Conservation (phyloP, 371 early-diverging fungal genomes). For the Apophysomyces variabilis region DNA sequence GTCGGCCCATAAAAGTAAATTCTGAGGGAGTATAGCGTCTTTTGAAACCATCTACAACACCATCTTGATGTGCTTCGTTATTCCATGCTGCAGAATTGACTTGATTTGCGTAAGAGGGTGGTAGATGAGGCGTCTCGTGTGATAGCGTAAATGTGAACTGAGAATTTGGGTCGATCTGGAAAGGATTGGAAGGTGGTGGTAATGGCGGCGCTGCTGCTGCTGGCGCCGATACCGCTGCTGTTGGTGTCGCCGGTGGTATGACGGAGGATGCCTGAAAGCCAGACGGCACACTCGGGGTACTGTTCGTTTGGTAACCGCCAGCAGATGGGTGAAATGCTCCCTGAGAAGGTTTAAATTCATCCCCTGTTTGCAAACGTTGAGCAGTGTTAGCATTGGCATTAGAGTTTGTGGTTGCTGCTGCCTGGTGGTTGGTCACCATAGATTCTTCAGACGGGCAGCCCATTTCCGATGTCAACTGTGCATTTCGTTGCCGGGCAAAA, state of each 20-base stretch:
- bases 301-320: not conserved
- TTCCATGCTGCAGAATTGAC: slow-evolving; percentile 17
- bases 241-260: slow-evolving; percentile 11
- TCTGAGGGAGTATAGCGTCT: slow-evolving; percentile 34
- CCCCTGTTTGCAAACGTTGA: slow-evolving; percentile 19
- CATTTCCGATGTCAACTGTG: slow-evolving; percentile 49
- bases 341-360: not conserved
- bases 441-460: slow-evolving; percentile 12
- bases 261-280: not conserved
- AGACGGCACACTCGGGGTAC: not conserved
- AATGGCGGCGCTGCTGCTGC: not conserved
- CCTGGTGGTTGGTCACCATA: not conserved
- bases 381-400: slow-evolving; percentile 9
- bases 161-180: slow-evolving; percentile 50
- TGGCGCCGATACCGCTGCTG: slow-evolving; percentile 13
- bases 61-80: slow-evolving; percentile 20
- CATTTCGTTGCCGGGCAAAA: slow-evolving; percentile 55
- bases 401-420: slow-evolving; percentile 1
- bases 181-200: slow-evolving; percentile 20
- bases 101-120: slow-evolving; percentile 15
- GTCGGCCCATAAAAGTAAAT: slow-evolving; percentile 51
- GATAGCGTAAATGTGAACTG: slow-evolving; percentile 49
- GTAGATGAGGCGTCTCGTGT: slow-evolving; percentile 21
- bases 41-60: slow-evolving; percentile 31
- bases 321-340: not conserved